Evolutionary conservation across 1,139 yeast species (phyloP), one percentile per base, ranked within the genome.

Genomic region (Kurtzmaniella quercitrusa): DNA sequence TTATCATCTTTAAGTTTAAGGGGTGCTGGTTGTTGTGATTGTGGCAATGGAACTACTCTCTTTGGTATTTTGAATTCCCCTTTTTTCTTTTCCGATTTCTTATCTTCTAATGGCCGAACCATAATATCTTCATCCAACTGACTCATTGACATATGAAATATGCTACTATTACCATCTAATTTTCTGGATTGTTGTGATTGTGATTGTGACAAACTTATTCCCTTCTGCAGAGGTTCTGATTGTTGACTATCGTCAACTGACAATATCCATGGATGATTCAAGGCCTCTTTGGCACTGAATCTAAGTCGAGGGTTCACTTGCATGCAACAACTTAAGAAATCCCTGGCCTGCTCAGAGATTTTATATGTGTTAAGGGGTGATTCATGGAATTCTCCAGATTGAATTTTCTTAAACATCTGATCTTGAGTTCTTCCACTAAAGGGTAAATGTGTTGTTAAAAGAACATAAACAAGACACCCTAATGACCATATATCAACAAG

Each of bases 401-500:
- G 76, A 36, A 91, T 90, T 55, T 85, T 85, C 41, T 76, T 76
- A 63, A 87, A 88, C 59, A 93, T 70, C 50, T 85, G 87, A 21
- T 87, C 91, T 56, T 91, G 98, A 0, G 96, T 88, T 43, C 84
- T 78, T 1, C 97, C 97, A 58, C 91, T 89, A 59, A 93, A 93
- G 2, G 98, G 98, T 46, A 91, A 68, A 69, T 89, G 96, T 0
- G 94, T 93, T 0, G 98, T 91, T 43, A 93, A 65, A 34, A 91
- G 79, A 10, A 93, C 98, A 63, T 89, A 93, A 0, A 90, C 85
- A 31, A 93, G 68, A 62, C 98, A 93, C 0, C 98, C 78, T 34
- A 73, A 58, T 1, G 97, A 88, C 98, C 98, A 93, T 73, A 93
- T 87, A 62, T 93, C 98, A 5, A 91, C 98, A 47, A 87, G 73